Evolutionary conservation across 208 protist genomes (phyloP).

Genomic region (Acanthamoeba rhysodes): DNA sequence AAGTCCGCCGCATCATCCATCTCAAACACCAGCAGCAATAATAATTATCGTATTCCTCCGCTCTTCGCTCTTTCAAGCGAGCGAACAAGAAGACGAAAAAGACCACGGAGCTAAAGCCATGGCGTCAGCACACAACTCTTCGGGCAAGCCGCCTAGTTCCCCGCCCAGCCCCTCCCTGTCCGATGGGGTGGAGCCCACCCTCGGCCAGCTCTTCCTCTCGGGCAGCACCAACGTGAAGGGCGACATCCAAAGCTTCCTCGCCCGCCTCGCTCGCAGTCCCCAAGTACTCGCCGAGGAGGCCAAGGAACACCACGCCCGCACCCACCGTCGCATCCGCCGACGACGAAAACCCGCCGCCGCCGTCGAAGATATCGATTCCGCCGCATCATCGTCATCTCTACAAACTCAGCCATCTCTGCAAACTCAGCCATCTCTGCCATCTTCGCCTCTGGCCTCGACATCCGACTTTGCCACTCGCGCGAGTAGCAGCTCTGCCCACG

Average conservation of each 20-base stretch:
- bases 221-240: slow-evolving; percentile 1
- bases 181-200: not conserved
- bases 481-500: no score
- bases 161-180: not conserved
- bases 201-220: slow-evolving; percentile 2
- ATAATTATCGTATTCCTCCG: no score
- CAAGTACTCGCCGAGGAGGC: slow-evolving; percentile 21
- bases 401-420: not conserved
- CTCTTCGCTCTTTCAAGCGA: no score
- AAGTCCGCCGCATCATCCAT: no score
- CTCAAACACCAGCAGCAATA: no score
- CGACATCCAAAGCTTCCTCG: slow-evolving; percentile 27
- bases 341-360: not conserved
- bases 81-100: no score
- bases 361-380: not conserved
- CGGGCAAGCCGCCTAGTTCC: no score
- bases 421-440: not conserved
- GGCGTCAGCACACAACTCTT: no score
- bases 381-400: no score
- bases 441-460: no score
- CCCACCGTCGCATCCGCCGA: not conserved
- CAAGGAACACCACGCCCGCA: not conserved
- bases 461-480: no score
- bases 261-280: not conserved
- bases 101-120: no score